A percentile compares a stretch with the other conserved stretches of the same genome.
Conservation (phyloP, 257 asterid genomes). For the Plantago elongata region DNA sequence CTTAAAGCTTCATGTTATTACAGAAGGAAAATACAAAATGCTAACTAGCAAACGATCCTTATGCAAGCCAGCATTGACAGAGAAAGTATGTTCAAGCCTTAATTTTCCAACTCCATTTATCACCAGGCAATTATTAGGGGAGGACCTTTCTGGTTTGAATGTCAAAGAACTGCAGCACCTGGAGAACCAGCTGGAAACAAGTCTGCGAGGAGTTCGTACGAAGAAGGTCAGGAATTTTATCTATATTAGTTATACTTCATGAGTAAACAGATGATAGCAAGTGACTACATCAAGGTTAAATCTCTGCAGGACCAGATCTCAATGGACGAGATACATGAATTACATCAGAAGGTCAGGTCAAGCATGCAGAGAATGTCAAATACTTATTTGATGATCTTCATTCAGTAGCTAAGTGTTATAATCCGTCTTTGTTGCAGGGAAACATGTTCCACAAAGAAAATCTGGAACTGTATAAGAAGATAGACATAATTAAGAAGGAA, state of each 20-base stretch:
- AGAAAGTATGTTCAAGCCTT: neutral
- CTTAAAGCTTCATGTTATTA: neutral
- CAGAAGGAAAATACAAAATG: neutral
- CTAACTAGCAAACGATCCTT: neutral
- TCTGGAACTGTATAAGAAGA: conserved; percentile 57
- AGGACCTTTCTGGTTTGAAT: conserved; percentile 56
- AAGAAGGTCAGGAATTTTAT: conserved; percentile 47
- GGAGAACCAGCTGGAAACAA: conserved; percentile 63
- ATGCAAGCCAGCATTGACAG: neutral
- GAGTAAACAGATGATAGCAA: neutral
- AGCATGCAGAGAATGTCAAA: too few species aligned
- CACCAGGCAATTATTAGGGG: conserved; percentile 66
- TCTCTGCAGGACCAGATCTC: conserved; percentile 53
- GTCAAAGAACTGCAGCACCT: conserved; percentile 55
- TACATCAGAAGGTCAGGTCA: conserved; percentile 48
- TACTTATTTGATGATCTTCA: neutral
- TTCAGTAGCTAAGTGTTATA: conserved; percentile 26
- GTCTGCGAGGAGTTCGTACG: conserved; percentile 55
- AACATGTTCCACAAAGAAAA: conserved; percentile 65
- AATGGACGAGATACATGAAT: conserved; percentile 55
- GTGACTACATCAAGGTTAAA: conserved; percentile 12
- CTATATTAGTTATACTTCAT: neutral
- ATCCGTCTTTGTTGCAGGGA: conserved; percentile 46
- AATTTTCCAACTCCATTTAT: conserved; percentile 11
- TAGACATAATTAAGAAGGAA: conserved; percentile 40